phyloP scores from a whole-genome alignment of 305 asterid genomes.

The Fraxinus dipetala region DNA sequence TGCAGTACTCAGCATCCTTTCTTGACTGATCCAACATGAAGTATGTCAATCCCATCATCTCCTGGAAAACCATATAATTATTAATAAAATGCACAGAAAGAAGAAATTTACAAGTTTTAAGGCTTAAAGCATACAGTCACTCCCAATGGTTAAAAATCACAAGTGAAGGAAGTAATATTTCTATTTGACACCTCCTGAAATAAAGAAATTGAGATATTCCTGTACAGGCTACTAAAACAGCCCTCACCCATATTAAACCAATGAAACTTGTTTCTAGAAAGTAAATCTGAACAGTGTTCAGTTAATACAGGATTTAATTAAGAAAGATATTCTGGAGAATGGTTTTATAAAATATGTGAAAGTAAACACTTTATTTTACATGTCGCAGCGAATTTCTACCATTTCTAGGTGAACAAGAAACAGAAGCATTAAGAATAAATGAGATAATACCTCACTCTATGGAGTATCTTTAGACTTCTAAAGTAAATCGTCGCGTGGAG shows the following conservation, averaged over 20 bases:
- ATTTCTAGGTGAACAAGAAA: background rate
- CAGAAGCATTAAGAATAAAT: background rate
- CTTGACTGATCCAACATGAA: slow-evolving; percentile 90
- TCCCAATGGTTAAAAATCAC: background rate
- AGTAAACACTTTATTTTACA: background rate
- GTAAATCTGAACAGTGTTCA: slow-evolving; percentile 14
- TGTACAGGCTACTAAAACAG: slow-evolving; percentile 9
- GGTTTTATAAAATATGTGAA: slow-evolving; percentile 14
- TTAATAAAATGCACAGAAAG: slow-evolving; percentile 20
- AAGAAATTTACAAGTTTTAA: slow-evolving; percentile 4
- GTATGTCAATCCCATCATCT: slow-evolving; percentile 90
- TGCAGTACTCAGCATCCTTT: slow-evolving; percentile 95
- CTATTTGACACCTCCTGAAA: slow-evolving; percentile 15
- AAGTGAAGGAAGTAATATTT: slow-evolving; percentile 11
- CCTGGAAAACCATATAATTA: slow-evolving; percentile 52
- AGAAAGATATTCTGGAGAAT: background rate
- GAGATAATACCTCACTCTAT: background rate
- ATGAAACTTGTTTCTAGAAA: slow-evolving; percentile 3
- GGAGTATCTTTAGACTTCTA: background rate
- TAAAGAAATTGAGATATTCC: background rate
- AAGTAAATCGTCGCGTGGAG: background rate
- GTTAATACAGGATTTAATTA: slow-evolving; percentile 8
- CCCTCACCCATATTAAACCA: slow-evolving; percentile 3
- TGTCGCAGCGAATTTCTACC: background rate
- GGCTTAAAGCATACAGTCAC: background rate